These are phyloP conservation scores for Aegilops tauschii DNA, from an alignment of 176 grass and related monocot genomes.

Conservation along the genomic window DNA sequence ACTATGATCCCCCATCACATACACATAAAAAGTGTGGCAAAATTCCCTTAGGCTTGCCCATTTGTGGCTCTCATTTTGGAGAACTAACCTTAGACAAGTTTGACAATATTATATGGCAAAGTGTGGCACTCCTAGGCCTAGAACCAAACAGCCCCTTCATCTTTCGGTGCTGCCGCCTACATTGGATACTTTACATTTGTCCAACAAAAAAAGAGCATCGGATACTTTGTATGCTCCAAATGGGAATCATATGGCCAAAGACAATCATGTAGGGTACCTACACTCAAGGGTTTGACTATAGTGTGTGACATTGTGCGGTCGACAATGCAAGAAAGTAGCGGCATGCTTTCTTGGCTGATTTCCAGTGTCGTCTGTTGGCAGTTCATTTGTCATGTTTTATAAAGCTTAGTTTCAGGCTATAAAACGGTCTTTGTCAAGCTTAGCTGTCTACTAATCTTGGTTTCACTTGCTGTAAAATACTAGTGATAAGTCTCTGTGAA, in stretches of 20 bases:
- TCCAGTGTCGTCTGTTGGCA: not conserved
- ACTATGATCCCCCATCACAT: no score
- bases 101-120: no score
- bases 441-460: not conserved
- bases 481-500: not conserved
- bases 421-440: not conserved
- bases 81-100: no score
- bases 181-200: no score
- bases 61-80: no score
- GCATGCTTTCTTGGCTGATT: not conserved
- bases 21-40: no score
- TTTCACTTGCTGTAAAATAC: not conserved
- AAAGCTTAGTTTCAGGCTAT: not conserved
- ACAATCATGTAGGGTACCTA: not conserved
- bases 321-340: conserved; percentile 1
- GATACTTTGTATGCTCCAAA: not conserved
- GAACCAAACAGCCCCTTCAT: no score
- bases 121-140: no score
- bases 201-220: not conserved
- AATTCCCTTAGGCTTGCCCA: no score
- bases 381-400: not conserved
- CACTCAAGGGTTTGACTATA: conserved; percentile 28
- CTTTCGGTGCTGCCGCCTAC: not conserved
- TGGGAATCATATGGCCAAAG: conserved; percentile 26
- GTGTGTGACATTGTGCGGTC: not conserved